Evolutionary conservation across 257 asterid species (phyloP), one percentile per base, ranked within the genome.

Genomic region (Hygrophila difformis): DNA sequence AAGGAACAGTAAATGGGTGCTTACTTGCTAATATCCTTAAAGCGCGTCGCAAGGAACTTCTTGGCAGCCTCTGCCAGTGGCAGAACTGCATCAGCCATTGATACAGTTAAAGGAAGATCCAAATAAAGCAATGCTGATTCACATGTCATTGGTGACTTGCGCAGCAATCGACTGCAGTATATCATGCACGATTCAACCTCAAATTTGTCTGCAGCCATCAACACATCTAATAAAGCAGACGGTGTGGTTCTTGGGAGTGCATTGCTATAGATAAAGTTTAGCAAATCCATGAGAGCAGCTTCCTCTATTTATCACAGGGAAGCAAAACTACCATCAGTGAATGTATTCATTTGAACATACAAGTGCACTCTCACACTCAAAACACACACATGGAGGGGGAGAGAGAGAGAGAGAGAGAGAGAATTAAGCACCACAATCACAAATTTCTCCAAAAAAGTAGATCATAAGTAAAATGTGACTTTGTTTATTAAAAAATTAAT

Each of bases 101-200:
- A 60, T 53, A 84, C 68, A 56, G 68, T 81, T 9, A 67, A 84
- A 44, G 95, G 94, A 75, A 88, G 97, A 59, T 88, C 95, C 87
- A 88, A 60, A 62, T 81, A 88, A 8, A 79, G 94, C 71, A 84
- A 69, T 9, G 95, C 93, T 35, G 94, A 78, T 57, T 79, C 94
- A 73, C 81, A 73, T 15, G 93, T 81, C 97, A 88, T 88, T 18
- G 81, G 91, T 51, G 67, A 64, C 47, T 63, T 64, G 40, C 69
- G 70, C 50, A 88, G 61, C 49, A 74, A 50, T 46, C 60, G 71
- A 63, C 94, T 68, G 75, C 95, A 84, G 61, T 88, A 68, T 53
- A 84, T 75, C 97, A 88, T 79, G 74, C 97, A 88, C 21, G 97
- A 84, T 2, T 76, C 81, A 56, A 84, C 97, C 76, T 76, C 83